Base-by-base conservation (phyloP, 2,329 filamentous ascomycete species). In the Aulographum hederae region DNA sequence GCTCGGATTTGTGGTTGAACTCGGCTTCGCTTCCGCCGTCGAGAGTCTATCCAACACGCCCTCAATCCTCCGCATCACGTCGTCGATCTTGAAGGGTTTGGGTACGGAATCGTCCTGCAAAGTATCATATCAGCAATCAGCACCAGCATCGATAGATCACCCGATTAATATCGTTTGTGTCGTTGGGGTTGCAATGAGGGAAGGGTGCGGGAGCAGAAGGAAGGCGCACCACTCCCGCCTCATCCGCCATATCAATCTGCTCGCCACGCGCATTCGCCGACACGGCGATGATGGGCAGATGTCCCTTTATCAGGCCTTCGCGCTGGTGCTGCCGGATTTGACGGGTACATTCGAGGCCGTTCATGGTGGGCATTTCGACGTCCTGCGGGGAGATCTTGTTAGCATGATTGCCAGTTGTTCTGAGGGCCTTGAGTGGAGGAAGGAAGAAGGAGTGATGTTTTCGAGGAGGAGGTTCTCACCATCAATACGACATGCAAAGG, bases 41-140 rank as follows among this genome's bases (percentile, higher is more conserved):
- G n/a, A n/a, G n/a, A n/a, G n/a, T n/a, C n/a, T n/a, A n/a, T n/a
- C n/a, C n/a, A n/a, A n/a, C n/a, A n/a, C n/a, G n/a, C n/a, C n/a
- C n/a, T n/a, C n/a, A n/a, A n/a, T n/a, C n/a, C n/a, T n/a, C n/a
- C n/a, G n/a, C n/a, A 33, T 15, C 8, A 33, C n/a, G 20, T 33
- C 15, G 8, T 16, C 13, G 8, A n/a, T 33, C 16, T 30, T 33
- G 26, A 33, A 33, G 12, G 32, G 32, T 30, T 33, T 33, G 13
- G 15, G 17, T 16, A 33, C 25, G 17, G 30, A 23, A 8, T 4
- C 26, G 19, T 33, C 32, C 32, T 30, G 18, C 14, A 4, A 5
- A 11, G 13, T 13, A 6, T 15, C 18, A 10, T 17, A 16, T 25
- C 6, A 10, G 6, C 10, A 8, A 30, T 31, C 14, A 10, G 11